Percentiles rank a stretch among this genome's conserved stretches.
These are phyloP conservation scores for Pholiota adiposa DNA, from an alignment of 1,284 basidiomycete species.

Conservation along the genomic window DNA sequence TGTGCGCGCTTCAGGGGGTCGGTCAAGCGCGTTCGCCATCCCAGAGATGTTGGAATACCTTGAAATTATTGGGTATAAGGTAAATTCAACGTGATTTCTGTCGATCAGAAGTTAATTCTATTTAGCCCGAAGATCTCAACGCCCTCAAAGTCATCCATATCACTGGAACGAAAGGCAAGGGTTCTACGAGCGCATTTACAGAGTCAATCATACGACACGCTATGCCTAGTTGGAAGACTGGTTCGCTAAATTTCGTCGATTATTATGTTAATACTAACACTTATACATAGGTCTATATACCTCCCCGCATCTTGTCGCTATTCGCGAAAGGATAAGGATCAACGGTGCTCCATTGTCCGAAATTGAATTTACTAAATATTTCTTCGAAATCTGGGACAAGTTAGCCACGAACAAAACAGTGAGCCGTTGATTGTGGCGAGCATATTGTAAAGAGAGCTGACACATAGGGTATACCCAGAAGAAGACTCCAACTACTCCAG, in stretches of 20 bases:
- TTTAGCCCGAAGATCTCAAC: constrained; percentile 83
- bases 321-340: constrained; percentile 94
- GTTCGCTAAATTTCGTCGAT: constrained; percentile 40
- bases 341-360: constrained; percentile 92
- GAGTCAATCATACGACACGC: constrained; percentile 74
- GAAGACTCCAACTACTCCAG: constrained; percentile 59
- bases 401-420: constrained; percentile 75
- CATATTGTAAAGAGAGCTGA: background rate
- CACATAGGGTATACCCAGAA: constrained; percentile 41
- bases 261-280: background rate
- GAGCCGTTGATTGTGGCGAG: constrained; percentile 27
- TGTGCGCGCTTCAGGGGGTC: constrained; percentile 77
- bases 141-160: constrained; percentile 93
- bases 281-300: constrained; percentile 82
- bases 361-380: constrained; percentile 86
- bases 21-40: constrained; percentile 74
- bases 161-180: constrained; percentile 99
- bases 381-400: constrained; percentile 97
- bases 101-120: constrained; percentile 11
- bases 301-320: constrained; percentile 95
- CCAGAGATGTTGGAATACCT: constrained; percentile 94
- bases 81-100: constrained; percentile 40
- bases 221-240: constrained; percentile 73
- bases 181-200: constrained; percentile 93
- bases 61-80: constrained; percentile 84